Evolutionary conservation across 129 eudicot genomes (phyloP).

Genomic region (Pulicaria dysenterica): DNA sequence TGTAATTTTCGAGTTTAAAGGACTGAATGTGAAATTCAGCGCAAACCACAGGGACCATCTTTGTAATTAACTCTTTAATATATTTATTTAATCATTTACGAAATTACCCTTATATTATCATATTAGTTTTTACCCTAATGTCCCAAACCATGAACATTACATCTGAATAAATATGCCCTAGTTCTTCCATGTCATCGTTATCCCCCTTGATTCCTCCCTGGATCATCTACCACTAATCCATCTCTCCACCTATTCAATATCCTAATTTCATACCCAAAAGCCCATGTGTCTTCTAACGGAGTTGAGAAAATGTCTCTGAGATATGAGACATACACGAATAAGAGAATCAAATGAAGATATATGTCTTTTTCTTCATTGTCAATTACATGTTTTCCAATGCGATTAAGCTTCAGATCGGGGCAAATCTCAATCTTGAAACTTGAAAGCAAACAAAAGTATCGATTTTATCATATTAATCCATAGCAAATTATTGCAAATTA

Average conservation of each 20-base stretch:
- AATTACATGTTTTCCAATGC: slow-evolving; percentile 3
- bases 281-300: neutral
- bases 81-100: too few species aligned
- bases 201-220: too few species aligned
- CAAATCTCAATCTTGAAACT: slow-evolving; percentile 14
- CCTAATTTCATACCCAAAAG: neutral
- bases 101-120: too few species aligned
- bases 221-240: neutral
- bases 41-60: too few species aligned
- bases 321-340: neutral
- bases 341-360: neutral
- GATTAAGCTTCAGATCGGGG: slow-evolving; percentile 16
- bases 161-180: too few species aligned
- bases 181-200: too few species aligned
- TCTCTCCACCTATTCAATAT: neutral
- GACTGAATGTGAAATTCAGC: too few species aligned
- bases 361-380: neutral
- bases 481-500: too few species aligned
- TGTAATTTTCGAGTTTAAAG: too few species aligned
- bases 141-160: too few species aligned
- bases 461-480: neutral
- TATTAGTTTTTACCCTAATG: too few species aligned
- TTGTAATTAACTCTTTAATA: too few species aligned
- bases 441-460: neutral
- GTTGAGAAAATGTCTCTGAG: slow-evolving; percentile 9